Base-by-base conservation (phyloP, 2,329 filamentous ascomycete species). In the Aspergillus pseudoterreus region DNA sequence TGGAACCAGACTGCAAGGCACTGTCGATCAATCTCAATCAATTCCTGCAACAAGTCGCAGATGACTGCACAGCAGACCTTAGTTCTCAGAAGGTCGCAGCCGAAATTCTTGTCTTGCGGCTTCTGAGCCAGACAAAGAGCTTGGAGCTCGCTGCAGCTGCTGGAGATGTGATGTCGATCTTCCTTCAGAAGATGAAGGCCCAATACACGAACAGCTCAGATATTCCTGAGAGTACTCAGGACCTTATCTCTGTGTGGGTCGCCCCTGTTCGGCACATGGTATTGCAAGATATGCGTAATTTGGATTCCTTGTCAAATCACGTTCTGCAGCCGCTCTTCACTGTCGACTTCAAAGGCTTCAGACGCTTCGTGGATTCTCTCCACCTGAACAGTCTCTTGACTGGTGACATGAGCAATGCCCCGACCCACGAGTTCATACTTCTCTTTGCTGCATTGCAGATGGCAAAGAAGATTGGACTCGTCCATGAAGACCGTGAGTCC, bases 391-490 rank as follows among this genome's bases (percentile, higher is more conserved):
- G 74, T 48, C 69, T 76, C n/a, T 66, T 78, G 11, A 75, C 69
- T 50, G 76, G 71, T 54, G 75, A 75, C 38, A 71, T 71, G 42
- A 72, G 66, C 32, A 69, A 74, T 48, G 74, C 77, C 17, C 68
- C 82, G 22, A 76, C 82, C 48, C 70, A 76, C 12, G 77, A 82
- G 47, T 78, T 82, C 0, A 73, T 84, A 41, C 69, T 90, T 9
- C 82, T 84, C 57, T 76, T 90, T 39, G 79, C 85, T 42, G 80
- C 84, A n/a, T 73, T 90, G 41, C 85, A 89, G 57, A 79, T 84
- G 14, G 87, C 84, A 12, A 90, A 89, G 68, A 87, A 86, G 62
- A 74, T 80, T 35, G 86, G 86, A 1, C 71, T 89, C 15, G 82
- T 90, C 1, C 84, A 86, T 52, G 86, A 89, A 60, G 82, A 85